These are phyloP conservation scores for Lentinula detonsa DNA, from an alignment of 768 basidiomycete species.

Conservation along the genomic window DNA sequence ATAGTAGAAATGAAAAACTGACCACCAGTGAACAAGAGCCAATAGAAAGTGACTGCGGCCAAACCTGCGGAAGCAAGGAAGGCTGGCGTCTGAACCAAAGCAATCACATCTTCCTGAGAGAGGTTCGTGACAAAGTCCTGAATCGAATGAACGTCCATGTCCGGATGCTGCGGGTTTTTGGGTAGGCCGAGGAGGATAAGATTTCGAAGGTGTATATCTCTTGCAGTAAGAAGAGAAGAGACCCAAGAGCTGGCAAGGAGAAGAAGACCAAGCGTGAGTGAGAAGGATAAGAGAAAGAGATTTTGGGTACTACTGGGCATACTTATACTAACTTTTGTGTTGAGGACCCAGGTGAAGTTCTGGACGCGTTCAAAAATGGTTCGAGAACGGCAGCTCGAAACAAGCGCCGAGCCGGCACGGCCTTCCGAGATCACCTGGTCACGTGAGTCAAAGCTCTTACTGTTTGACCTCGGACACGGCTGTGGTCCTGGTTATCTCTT, in stretches of 20 bases:
- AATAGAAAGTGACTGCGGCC: conserved; percentile 43
- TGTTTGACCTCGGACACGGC: background rate
- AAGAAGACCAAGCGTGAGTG: conserved; percentile 42
- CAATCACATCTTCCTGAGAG: conserved; percentile 24
- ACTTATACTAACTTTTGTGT: conserved; percentile 1
- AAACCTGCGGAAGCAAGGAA: conserved; percentile 48
- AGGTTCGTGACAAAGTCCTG: conserved; percentile 12
- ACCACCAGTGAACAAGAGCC: conserved; percentile 45
- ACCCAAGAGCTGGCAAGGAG: conserved; percentile 36
- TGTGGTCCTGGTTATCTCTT: background rate
- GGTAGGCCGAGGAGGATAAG: conserved; percentile 61
- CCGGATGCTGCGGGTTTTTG: conserved; percentile 18
- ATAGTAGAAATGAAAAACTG: conserved; percentile 10
- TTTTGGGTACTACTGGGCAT: conserved; percentile 57
- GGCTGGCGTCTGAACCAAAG: conserved; percentile 35
- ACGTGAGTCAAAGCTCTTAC: background rate
- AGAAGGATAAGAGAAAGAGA: conserved; percentile 49
- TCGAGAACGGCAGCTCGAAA: background rate
- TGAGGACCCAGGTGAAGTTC: conserved; percentile 3
- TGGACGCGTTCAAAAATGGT: background rate
- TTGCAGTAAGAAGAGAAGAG: conserved; percentile 35
- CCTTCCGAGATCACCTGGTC: background rate
- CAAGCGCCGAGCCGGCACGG: background rate
- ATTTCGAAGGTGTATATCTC: conserved; percentile 51
- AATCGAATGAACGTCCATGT: conserved; percentile 14